Conservation (phyloP, 106 monocot species). For the Acanthochlamys bracteata region DNA sequence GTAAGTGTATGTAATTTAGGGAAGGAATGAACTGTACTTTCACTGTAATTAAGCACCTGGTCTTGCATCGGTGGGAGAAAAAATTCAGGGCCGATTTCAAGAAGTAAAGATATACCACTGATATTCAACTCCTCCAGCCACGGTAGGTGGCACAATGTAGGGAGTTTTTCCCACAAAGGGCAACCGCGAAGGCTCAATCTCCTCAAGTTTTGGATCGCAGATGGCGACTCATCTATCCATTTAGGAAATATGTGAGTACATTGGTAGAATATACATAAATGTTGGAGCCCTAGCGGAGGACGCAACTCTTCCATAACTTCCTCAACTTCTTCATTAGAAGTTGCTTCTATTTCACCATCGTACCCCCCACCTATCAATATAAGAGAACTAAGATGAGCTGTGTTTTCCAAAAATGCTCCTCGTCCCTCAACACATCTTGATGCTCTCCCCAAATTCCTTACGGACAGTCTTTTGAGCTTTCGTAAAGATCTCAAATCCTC, state of each 20-base stretch:
- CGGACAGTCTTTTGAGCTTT: not conserved
- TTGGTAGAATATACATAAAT: no score
- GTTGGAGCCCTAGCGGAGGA: no score
- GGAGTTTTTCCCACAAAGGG: no score
- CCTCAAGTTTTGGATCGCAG: no score
- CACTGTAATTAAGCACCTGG: not conserved
- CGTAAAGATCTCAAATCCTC: slow-evolving; percentile 3
- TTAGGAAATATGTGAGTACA: no score
- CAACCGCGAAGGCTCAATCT: no score
- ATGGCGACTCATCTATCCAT: no score
- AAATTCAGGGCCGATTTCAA: slow-evolving; percentile 20
- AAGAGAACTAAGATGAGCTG: not conserved
- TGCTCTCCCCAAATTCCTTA: slow-evolving; percentile 14
- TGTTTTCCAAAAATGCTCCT: slow-evolving; percentile 1
- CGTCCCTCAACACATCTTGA: not conserved
- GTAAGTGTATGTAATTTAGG: not conserved
- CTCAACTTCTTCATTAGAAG: not conserved
- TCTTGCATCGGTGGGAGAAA: not conserved
- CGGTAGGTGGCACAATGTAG: no score
- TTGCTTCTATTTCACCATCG: not conserved
- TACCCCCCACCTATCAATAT: not conserved
- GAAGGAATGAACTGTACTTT: not conserved
- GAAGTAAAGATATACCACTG: not conserved
- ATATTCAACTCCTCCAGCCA: no score
- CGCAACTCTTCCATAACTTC: no score